Percentiles rank a stretch among this genome's conserved stretches.
Evolutionary conservation across 345 rosid species (phyloP).

Genomic region (Crucihimalaya himalaica): DNA sequence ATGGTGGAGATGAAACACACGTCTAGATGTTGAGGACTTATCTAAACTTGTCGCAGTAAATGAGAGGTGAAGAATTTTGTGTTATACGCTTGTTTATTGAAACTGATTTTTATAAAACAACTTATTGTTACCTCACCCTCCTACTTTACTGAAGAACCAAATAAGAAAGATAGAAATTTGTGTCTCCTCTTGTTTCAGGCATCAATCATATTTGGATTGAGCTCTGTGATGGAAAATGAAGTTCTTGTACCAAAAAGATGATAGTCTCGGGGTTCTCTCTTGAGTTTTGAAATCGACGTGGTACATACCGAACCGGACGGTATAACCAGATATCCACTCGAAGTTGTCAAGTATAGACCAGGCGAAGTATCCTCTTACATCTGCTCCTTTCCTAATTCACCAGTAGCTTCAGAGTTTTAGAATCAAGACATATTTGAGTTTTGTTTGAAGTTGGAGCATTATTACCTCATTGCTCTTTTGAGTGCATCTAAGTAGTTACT

Average conservation of each 20-base stretch:
- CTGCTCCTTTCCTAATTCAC: slow-evolving; percentile 64
- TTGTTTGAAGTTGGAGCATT: neutral
- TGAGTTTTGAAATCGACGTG: slow-evolving; percentile 55
- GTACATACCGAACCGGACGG: slow-evolving; percentile 62
- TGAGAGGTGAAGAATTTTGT: slow-evolving; percentile 11
- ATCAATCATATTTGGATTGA: slow-evolving; percentile 22
- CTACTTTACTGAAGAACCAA: neutral
- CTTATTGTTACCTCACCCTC: neutral
- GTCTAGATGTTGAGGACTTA: neutral
- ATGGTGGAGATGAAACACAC: slow-evolving; percentile 64
- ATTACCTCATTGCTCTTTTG: slow-evolving; percentile 54
- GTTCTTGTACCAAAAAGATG: slow-evolving; percentile 64
- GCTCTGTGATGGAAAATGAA: slow-evolving; percentile 46
- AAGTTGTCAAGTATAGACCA: slow-evolving; percentile 87
- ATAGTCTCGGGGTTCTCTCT: slow-evolving; percentile 61
- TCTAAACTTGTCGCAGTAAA: neutral
- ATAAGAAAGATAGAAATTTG: neutral
- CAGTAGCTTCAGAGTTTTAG: neutral
- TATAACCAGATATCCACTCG: slow-evolving; percentile 67
- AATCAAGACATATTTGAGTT: neutral
- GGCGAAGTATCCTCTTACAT: slow-evolving; percentile 68
- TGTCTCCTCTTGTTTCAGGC: slow-evolving; percentile 10
- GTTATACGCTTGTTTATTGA: neutral
- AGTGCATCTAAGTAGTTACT: slow-evolving; percentile 50
- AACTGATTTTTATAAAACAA: neutral